These are phyloP conservation scores for Acacia acuminata DNA, from an alignment of 306 rosid genomes.

Conservation along the genomic window DNA sequence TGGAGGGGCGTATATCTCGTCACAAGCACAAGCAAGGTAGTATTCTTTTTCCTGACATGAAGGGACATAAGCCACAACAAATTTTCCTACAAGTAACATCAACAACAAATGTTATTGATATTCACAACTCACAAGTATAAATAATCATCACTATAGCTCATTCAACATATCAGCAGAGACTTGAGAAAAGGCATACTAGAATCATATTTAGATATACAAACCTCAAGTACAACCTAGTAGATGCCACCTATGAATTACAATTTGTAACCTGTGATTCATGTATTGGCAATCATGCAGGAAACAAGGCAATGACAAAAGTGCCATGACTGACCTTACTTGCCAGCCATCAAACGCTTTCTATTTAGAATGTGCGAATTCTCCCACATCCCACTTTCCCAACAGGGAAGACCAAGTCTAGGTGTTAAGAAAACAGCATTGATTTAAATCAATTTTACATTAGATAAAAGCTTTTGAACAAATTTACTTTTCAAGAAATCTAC, in stretches of 20 bases:
- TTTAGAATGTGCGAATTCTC: neutral
- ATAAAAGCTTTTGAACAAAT: neutral
- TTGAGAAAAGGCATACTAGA: neutral
- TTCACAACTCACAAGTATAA: constrained; percentile 23
- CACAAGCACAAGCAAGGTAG: constrained; percentile 91
- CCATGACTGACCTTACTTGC: neutral
- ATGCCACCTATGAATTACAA: neutral
- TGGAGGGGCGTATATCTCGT: constrained; percentile 94
- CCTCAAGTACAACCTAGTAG: constrained; percentile 7
- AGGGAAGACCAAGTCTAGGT: neutral
- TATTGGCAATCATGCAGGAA: neutral
- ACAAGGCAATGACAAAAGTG: constrained; percentile 1
- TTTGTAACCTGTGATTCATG: neutral
- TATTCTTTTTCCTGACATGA: constrained; percentile 89
- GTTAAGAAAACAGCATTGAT: neutral
- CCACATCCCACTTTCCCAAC: neutral
- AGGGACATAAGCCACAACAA: constrained; percentile 81
- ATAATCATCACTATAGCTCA: constrained; percentile 13
- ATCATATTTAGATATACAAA: constrained; percentile 16
- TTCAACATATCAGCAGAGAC: constrained; percentile 19
- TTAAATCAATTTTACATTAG: neutral
- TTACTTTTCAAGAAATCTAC: neutral
- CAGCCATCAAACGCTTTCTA: neutral
- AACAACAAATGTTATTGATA: constrained; percentile 29
- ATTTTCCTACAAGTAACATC: constrained; percentile 63